phyloP scores from a whole-genome alignment of 345 rosid genomes.

The Eucalyptus polyanthemos region DNA sequence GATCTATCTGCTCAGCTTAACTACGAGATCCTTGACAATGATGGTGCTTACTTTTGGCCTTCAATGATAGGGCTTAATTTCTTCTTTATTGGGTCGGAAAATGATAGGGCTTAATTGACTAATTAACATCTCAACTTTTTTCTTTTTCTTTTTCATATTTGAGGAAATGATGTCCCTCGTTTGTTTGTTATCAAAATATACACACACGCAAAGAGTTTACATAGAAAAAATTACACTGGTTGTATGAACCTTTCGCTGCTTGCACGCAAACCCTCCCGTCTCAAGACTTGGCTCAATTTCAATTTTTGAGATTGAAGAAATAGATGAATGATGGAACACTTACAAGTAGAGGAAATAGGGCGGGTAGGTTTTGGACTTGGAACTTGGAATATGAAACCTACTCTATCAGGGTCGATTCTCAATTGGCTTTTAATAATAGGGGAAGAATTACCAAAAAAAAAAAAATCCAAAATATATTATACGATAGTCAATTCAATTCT shows the following conservation, averaged over 20 bases:
- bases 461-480: too few species aligned
- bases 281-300: background rate
- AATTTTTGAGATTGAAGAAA: background rate
- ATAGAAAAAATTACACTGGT: background rate
- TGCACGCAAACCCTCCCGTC: background rate
- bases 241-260: background rate
- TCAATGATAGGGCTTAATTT: background rate
- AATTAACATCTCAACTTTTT: background rate
- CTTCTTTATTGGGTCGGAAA: too few species aligned
- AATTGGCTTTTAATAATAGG: background rate
- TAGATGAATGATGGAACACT: background rate
- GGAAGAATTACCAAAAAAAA: background rate
- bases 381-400: background rate
- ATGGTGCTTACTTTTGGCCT: background rate
- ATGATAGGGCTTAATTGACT: background rate
- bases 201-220: background rate
- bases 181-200: background rate
- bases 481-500: too few species aligned
- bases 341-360: background rate
- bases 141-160: background rate
- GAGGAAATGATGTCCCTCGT: background rate
- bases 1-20: background rate
- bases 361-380: background rate
- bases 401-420: rapidly evolving
- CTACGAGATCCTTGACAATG: background rate